Base-by-base conservation (phyloP, 1,139 yeast species). In the Yamadazyma epiphylla region DNA sequence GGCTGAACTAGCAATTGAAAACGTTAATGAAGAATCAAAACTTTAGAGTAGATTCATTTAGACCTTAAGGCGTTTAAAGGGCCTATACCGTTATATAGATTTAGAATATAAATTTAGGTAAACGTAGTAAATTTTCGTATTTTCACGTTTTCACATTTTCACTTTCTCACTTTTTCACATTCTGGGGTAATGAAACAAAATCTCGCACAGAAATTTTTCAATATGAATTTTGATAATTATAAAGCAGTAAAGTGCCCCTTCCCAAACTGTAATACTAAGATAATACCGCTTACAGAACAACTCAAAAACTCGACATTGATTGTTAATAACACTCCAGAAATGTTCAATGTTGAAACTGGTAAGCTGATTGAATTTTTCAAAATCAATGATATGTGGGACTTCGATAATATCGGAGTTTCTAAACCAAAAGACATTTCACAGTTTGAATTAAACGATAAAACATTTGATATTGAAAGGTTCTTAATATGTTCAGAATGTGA, bases 401-500 rank as follows among this genome's bases (percentile, higher is more conserved):
- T 82, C 44, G 89, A 81, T 42, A 82, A 82, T 46, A 72, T 82
- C 27, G 89, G 87, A 1, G 91, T 82, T 3, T 79, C 88, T 2
- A 62, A 68, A 48, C 68, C 77, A 16, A 33, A 46, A 27, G 36
- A 34, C 13, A 17, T 17, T 10, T 17, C 20, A 7, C 7, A 17
- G 10, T 39, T 42, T 19, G 29, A 30, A 15, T 27, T 43, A 2
- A 43, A 39, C 29, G 42, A 33, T 5, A 43, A 41, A 11, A 38
- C 49, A 3, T 48, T 58, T n/a, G 57, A 58, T 16, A 56, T 78
- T 13, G 69, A 67, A 29, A 56, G 83, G 31, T 60, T 73, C 29
- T 53, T 82, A 24, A 66, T 78, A 2, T 82, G 91, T 48, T 76
- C 87, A 7, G 87, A 79, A 40, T 82, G 91, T 58, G 89, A 81